Conservation (phyloP, 2,329 filamentous ascomycete genomes). For the Ophiostoma australiae region DNA sequence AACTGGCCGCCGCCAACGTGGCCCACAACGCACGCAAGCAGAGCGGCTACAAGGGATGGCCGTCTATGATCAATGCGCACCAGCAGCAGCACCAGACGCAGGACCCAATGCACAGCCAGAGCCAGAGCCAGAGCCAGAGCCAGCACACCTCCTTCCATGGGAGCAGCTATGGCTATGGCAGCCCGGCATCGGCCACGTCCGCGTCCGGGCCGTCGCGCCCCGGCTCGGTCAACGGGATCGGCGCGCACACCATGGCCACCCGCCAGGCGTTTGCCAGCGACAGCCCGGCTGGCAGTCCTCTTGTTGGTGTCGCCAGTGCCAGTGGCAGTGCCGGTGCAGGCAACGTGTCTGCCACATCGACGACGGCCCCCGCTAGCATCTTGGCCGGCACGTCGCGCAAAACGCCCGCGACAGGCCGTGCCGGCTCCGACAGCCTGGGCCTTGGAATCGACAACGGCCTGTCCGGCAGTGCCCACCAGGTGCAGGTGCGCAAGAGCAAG, state of each 20-base stretch:
- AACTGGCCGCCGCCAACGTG: neutral
- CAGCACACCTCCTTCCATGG: neutral
- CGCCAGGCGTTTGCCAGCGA: neutral
- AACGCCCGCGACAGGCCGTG: neutral
- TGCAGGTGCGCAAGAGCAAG: slow-evolving; percentile 11
- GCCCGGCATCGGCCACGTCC: neutral
- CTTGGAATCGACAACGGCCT: neutral
- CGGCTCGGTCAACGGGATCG: neutral
- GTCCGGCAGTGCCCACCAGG: neutral
- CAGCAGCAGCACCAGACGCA: slow-evolving; percentile 17
- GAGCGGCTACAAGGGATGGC: slow-evolving; percentile 21
- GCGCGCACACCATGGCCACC: neutral
- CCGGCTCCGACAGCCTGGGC: neutral
- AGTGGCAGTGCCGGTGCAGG: neutral
- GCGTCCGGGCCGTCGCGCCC: neutral
- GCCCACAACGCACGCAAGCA: slow-evolving; percentile 11
- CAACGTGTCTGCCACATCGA: neutral
- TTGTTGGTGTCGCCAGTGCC: neutral
- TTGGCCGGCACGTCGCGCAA: neutral
- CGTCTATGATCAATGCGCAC: slow-evolving; percentile 8
- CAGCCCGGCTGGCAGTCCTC: neutral
- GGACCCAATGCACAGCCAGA: neutral
- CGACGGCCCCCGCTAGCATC: neutral
- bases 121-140: neutral
- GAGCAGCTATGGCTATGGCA: neutral